Percentiles rank a stretch among this genome's conserved stretches.
Conservation (phyloP, 1,139 yeast genomes). For the Starmera stellimalicola region DNA sequence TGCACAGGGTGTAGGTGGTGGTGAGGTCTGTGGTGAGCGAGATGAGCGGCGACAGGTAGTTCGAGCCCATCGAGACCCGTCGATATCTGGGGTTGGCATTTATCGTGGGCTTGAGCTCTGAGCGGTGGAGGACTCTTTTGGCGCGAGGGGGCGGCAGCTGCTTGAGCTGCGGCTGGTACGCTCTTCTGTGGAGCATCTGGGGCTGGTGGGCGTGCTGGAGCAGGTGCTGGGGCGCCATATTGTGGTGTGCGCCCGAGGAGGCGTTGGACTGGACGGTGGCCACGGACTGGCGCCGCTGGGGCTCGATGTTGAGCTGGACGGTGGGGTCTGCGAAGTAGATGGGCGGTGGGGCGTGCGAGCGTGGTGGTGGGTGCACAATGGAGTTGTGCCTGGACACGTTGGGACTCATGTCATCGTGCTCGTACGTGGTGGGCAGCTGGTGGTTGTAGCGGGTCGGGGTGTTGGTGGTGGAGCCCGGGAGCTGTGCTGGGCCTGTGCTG, state of each 20-base stretch:
- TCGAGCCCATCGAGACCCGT: conserved; percentile 70
- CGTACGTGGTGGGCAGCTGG: conserved; percentile 19
- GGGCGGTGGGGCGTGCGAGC: conserved; percentile 21
- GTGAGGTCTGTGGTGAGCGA: conserved; percentile 75
- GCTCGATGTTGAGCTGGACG: conserved; percentile 13
- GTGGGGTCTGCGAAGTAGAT: conserved; percentile 15
- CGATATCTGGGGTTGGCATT: conserved; percentile 69
- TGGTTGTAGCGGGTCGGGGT: conserved; percentile 16
- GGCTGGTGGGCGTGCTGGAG: conserved; percentile 6
- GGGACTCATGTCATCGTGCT: conserved; percentile 12
- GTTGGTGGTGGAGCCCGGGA: neutral
- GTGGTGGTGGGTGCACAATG: conserved; percentile 19
- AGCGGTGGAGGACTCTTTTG: conserved; percentile 31
- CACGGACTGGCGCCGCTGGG: conserved; percentile 29
- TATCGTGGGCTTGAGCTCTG: conserved; percentile 54
- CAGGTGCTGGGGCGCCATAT: conserved; percentile 7
- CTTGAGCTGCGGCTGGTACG: conserved; percentile 21
- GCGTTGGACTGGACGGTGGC: conserved; percentile 6
- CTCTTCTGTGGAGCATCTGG: conserved; percentile 10
- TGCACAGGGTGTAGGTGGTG: conserved; percentile 78
- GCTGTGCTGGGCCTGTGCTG: conserved; percentile 2
- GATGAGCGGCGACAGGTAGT: conserved; percentile 75
- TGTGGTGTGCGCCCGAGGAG: conserved; percentile 8
- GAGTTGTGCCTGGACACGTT: conserved; percentile 16
- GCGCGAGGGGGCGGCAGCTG: conserved; percentile 32